A percentile compares a stretch with the other conserved stretches of the same genome.
Conservation (phyloP, 805 yeast genomes). For the Sugiyamaella americana region DNA sequence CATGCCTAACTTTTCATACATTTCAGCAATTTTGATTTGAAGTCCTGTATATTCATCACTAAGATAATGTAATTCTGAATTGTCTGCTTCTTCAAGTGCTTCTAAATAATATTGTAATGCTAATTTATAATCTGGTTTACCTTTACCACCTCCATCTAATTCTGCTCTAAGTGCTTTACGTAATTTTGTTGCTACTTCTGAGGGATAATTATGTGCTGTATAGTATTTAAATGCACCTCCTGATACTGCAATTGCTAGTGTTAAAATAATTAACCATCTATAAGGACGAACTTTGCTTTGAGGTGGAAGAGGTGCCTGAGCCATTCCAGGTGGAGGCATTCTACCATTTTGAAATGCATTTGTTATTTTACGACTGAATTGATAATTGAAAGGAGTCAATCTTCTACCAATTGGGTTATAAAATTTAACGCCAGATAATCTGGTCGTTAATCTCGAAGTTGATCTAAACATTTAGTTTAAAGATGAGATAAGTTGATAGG, state of each 20-base stretch:
- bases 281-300: slow-evolving; percentile 10
- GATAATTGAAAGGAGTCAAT: not conserved
- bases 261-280: slow-evolving; percentile 14
- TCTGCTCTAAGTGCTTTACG: slow-evolving; percentile 83
- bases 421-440: too few species aligned
- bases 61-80: slow-evolving; percentile 48
- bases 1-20: slow-evolving; percentile 68
- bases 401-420: too few species aligned
- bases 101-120: slow-evolving; percentile 71
- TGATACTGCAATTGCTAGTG: slow-evolving; percentile 10
- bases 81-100: slow-evolving; percentile 60
- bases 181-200: slow-evolving; percentile 61
- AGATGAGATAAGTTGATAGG: too few species aligned
- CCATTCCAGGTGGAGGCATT: slow-evolving; percentile 4
- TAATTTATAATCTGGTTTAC: slow-evolving; percentile 48
- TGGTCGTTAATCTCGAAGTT: too few species aligned
- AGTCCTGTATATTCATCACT: slow-evolving; percentile 86
- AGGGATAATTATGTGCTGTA: slow-evolving; percentile 39
- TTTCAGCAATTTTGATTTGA: slow-evolving; percentile 79
- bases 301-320: slow-evolving; percentile 3
- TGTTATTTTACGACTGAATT: not conserved
- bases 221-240: slow-evolving; percentile 18
- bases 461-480: too few species aligned
- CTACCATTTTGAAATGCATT: slow-evolving; percentile 2
- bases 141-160: slow-evolving; percentile 50